These are phyloP conservation scores for Martiniozyma asiatica DNA, from an alignment of 1,139 yeast species.

Conservation along the genomic window DNA sequence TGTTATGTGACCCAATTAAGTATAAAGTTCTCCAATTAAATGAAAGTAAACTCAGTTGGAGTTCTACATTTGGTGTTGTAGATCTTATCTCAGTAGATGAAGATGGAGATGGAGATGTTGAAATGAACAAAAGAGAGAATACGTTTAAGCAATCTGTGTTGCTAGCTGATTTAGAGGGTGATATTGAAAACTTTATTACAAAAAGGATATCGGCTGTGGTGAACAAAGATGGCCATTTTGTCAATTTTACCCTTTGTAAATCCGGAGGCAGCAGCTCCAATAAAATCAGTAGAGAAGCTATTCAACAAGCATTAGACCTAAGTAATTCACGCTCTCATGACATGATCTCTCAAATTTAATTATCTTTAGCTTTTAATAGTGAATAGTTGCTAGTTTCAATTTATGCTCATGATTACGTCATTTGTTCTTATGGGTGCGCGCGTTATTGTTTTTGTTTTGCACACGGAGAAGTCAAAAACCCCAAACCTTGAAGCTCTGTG, in stretches of 20 bases:
- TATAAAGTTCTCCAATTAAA: slow-evolving; percentile 27
- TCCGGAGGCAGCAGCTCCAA: slow-evolving; percentile 18
- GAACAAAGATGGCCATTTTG: slow-evolving; percentile 21
- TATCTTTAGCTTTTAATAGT: no score
- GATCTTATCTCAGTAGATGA: slow-evolving; percentile 20
- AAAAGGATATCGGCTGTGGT: slow-evolving; percentile 32
- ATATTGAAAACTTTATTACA: slow-evolving; percentile 52
- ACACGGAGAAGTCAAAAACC: no score
- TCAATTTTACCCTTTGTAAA: slow-evolving; percentile 28
- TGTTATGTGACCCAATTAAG: slow-evolving; percentile 31
- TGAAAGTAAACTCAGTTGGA: slow-evolving; percentile 28
- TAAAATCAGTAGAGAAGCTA: slow-evolving; percentile 31
- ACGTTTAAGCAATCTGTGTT: slow-evolving; percentile 25
- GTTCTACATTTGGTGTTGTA: slow-evolving; percentile 50
- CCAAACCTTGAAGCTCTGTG: no score
- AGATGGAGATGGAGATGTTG: slow-evolving; percentile 13
- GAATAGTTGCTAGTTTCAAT: no score
- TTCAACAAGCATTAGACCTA: slow-evolving; percentile 34
- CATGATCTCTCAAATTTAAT: no score
- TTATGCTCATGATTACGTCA: no score
- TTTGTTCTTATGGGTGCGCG: no score
- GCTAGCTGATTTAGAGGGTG: slow-evolving; percentile 67
- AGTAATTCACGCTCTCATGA: slow-evolving; percentile 31
- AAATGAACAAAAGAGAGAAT: slow-evolving; percentile 11
- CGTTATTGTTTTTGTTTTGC: no score